Percentiles rank a stretch among this genome's conserved stretches.
Evolutionary conservation across 2,329 filamentous ascomycete species (phyloP).

Genomic region (Cytospora paraplurivora): DNA sequence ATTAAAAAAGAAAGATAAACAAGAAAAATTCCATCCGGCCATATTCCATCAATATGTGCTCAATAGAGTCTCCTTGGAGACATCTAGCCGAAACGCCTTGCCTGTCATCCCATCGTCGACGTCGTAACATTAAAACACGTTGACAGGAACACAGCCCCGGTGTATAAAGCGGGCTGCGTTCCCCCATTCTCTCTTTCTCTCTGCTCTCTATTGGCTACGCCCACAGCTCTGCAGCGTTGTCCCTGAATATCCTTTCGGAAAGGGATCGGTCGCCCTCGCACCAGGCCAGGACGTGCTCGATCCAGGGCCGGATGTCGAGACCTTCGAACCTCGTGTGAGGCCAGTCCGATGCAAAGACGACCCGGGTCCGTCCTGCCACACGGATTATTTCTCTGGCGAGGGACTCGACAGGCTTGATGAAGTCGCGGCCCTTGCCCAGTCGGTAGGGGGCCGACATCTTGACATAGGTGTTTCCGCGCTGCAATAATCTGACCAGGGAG

Average conservation of each 20-base stretch:
- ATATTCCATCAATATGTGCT: neutral
- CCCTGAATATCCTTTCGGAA: conserved; percentile 53
- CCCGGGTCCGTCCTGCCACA: conserved; percentile 18
- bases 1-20: neutral
- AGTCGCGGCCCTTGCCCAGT: conserved; percentile 31
- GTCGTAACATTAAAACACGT: neutral
- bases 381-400: conserved; percentile 30
- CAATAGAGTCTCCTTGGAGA: neutral
- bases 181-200: no score
- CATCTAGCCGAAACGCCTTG: conserved; percentile 13
- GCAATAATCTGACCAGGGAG: conserved; percentile 25
- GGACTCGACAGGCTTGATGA: conserved; percentile 31
- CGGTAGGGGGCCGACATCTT: conserved; percentile 37
- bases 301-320: conserved; percentile 56
- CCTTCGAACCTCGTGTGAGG: conserved; percentile 57
- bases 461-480: conserved; percentile 30
- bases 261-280: conserved; percentile 49
- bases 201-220: neutral
- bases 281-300: conserved; percentile 56
- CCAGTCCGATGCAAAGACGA: conserved; percentile 34
- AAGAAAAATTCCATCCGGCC: neutral
- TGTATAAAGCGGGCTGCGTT: neutral
- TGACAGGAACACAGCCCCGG: neutral
- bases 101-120: conserved; percentile 13
- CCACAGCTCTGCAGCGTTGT: conserved; percentile 57